Base-by-base conservation (phyloP, 164 flowering plant genomes). In the Amborella trichopoda region DNA sequence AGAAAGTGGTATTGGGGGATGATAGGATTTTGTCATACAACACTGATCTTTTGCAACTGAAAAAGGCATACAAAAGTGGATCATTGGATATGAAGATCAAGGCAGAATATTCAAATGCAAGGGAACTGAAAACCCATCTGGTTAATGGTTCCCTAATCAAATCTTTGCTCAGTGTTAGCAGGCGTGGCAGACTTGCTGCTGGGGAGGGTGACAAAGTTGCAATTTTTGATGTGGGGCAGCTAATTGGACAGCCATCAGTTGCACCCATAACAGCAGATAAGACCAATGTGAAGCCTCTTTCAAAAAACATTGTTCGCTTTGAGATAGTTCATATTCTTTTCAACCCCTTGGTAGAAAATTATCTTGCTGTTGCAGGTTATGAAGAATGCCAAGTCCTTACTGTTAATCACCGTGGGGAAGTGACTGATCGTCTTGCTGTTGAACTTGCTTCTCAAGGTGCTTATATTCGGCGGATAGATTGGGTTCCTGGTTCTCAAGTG, bases 131-230 rank as follows among this genome's bases (percentile, higher is more conserved):
- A 68, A 70, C 95, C 24, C 94, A 71, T 65, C 49, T 93, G 25
- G 68, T 83, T 27, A 84, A 80, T 77, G 95, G 99, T 39, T 79
- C 95, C 49, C 78, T 93, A 32, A 64, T 80, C 40, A 93, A 93
- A 61, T 85, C 95, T 18, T 65, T 93, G 55, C 83, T 93, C 26
- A 83, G 94, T 68, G 94, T 83, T 36, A 83, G 91, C 53, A 65
- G 41, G 54, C 83, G 95, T 61, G 96, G 96, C 50, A 76, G 91
- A 46, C 87, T 93, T 65, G 99, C 96, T 57, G 94, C 81, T 62
- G 99, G 99, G 20, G 99, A 93, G 65, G 99, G 99, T 55, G 99
- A 93, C 56, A 93, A 78, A 64, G 96, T 93, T 52, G 71, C 91
- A 32, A 77, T 93, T 43, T 88, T 74, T 81, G 99, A 93, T 73